Base-by-base conservation (phyloP, 257 asterid genomes). In the Forsythia suspensa region DNA sequence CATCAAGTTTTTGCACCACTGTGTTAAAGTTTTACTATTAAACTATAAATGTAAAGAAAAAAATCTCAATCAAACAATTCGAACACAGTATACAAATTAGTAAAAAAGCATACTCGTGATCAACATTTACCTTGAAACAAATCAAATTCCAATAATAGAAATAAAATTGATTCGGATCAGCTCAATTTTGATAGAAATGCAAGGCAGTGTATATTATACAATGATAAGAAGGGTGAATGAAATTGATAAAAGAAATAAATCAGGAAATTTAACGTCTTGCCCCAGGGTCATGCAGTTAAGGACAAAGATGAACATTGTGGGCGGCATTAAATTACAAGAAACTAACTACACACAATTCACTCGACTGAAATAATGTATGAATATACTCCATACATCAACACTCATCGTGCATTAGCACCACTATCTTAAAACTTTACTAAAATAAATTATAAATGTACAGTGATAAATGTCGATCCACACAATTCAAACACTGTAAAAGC, bases 281-380 rank as follows among this genome's bases (percentile, higher is more conserved):
- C 92, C 92, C 55, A 88, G 92, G 68, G 97, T 95, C 88, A 92
- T 92, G 90, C 92, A 86, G 72, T 74, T 68, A 72, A 86, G 97
- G 85, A 75, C 86, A 84, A 43, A 55, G 29, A 55, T 55, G 6
- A 16, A 18, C 0, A 21, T 0, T 15, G 18, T 51, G 5, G 1
- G 59, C 4, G 16, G 59, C 18, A 51, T 51, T 15, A 15, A 52
- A 52, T 1, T 52, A 52, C 63, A 52, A 4, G 29, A n/a, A 75
- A 74, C 13, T 37, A 43, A 77, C 15, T 48, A 44, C 75, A 52
- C 38, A 61, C 70, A 67, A 48, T 8, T 18, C 63, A 71, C 48
- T 67, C 80, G 75, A 74, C 69, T 55, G 37, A 80, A 73, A 21
- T 7, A 40, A 76, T 70, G 70, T 77, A 55, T 41, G 71, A 6